phyloP scores from a whole-genome alignment of 345 rosid genomes.

The Boechera divaricarpa region DNA sequence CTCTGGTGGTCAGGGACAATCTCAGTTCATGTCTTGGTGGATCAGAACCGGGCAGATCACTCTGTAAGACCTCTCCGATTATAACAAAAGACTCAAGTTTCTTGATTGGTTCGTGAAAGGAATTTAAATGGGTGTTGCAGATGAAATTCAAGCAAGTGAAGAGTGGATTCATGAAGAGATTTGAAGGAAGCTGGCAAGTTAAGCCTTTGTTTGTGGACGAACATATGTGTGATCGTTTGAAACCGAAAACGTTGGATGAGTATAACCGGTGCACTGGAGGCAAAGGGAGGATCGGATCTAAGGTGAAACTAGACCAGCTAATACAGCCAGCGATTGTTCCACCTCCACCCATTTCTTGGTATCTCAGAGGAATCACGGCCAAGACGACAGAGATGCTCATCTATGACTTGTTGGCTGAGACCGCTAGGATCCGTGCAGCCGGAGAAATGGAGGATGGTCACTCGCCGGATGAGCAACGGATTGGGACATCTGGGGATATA shows the following conservation, averaged over 20 bases:
- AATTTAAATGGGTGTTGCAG: slow-evolving; percentile 49
- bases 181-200: slow-evolving; percentile 89
- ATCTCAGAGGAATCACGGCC: slow-evolving; percentile 84
- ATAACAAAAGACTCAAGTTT: background rate
- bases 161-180: slow-evolving; percentile 85
- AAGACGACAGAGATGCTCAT: slow-evolving; percentile 85
- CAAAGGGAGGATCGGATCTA: slow-evolving; percentile 86
- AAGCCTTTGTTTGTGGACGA: slow-evolving; percentile 82
- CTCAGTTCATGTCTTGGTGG: slow-evolving; percentile 83
- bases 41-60: slow-evolving; percentile 77
- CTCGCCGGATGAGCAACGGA: slow-evolving; percentile 24
- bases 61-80: slow-evolving; percentile 53
- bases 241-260: slow-evolving; percentile 73
- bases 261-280: slow-evolving; percentile 66
- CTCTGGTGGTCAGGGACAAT: slow-evolving; percentile 97
- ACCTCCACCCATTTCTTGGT: slow-evolving; percentile 97
- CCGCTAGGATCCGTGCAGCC: slow-evolving; percentile 58
- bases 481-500: slow-evolving; percentile 46
- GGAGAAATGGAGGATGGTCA: slow-evolving; percentile 26
- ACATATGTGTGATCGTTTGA: slow-evolving; percentile 65
- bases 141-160: slow-evolving; percentile 90
- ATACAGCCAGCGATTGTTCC: slow-evolving; percentile 80
- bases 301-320: slow-evolving; percentile 74
- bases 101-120: background rate
- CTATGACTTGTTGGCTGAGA: slow-evolving; percentile 74